Percentiles rank a stretch among this genome's conserved stretches.
phyloP scores from a whole-genome alignment of 2,329 filamentous ascomycete genomes.

The Chrysosporium queenslandicum region DNA sequence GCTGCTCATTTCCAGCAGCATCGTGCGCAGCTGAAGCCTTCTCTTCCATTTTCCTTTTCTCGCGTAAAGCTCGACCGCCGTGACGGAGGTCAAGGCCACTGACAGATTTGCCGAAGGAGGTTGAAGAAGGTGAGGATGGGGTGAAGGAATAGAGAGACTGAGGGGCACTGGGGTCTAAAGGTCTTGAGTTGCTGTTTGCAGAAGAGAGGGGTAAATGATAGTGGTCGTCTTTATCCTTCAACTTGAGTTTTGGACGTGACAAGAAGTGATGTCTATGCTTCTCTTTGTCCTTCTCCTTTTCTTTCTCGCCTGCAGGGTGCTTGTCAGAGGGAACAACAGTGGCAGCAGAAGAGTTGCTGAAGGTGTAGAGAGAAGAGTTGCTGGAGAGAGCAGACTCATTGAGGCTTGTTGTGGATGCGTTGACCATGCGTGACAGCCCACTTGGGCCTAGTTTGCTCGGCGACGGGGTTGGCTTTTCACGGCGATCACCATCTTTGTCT shows the following conservation, averaged over 20 bases:
- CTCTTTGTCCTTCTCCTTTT: conserved; percentile 25
- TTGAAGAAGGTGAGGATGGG: conserved; percentile 52
- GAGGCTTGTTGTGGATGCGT: conserved; percentile 51
- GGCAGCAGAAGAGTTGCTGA: conserved; percentile 52
- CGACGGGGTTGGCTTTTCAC: conserved; percentile 47
- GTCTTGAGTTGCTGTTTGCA: conserved; percentile 54
- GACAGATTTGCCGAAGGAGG: conserved; percentile 67
- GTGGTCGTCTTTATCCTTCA: conserved; percentile 53
- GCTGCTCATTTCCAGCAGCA: conserved; percentile 22
- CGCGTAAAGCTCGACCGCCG: conserved; percentile 62
- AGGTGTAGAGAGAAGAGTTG: conserved; percentile 50
- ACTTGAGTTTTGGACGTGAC: conserved; percentile 55
- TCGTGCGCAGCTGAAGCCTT: conserved; percentile 22
- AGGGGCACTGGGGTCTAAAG: conserved; percentile 52
- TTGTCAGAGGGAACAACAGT: conserved; percentile 47
- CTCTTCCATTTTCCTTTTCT: conserved; percentile 70
- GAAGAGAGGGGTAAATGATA: conserved; percentile 51
- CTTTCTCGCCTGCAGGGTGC: conserved; percentile 30
- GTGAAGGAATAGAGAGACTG: conserved; percentile 57
- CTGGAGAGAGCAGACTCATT: conserved; percentile 45
- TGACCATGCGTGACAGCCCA: conserved; percentile 46
- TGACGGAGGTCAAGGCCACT: conserved; percentile 70
- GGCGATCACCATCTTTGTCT: conserved; percentile 21
- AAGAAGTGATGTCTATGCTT: conserved; percentile 53
- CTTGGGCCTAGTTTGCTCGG: conserved; percentile 48